Evolutionary conservation across 768 basidiomycete species (phyloP).

Genomic region (Tulasnella sp.): DNA sequence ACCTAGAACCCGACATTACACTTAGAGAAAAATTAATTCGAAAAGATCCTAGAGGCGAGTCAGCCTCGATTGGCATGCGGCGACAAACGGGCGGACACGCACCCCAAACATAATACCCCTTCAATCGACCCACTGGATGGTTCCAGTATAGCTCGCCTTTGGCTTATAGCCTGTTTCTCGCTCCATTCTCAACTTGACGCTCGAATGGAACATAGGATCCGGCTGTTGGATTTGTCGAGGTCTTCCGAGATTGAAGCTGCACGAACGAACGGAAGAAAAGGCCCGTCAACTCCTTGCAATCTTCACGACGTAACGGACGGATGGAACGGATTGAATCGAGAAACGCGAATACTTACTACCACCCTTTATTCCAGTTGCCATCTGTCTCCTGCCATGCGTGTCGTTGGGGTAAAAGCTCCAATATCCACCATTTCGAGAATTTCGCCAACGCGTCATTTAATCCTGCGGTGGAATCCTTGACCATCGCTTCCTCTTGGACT

Average conservation of each 20-base stretch:
- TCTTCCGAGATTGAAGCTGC: conserved; percentile 22
- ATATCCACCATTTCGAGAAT: conserved; percentile 21
- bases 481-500: conserved; percentile 11
- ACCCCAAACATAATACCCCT: background rate
- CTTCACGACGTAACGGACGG: background rate
- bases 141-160: conserved; percentile 22
- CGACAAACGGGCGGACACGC: no score
- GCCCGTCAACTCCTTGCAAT: background rate
- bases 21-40: no score
- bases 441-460: conserved; percentile 12
- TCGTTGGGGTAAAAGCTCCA: conserved; percentile 26
- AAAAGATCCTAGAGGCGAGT: no score
- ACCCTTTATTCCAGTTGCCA: conserved; percentile 22
- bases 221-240: conserved; percentile 25
- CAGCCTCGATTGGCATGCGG: no score
- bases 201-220: conserved; percentile 23
- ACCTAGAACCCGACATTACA: no score
- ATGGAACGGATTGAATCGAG: background rate
- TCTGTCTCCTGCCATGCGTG: conserved; percentile 26
- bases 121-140: conserved; percentile 2
- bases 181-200: conserved; percentile 23
- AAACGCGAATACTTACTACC: conserved; percentile 5
- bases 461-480: background rate
- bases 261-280: background rate
- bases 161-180: background rate